These are phyloP conservation scores for Xylariaceae sp. DNA, from an alignment of 2,329 filamentous ascomycete genomes.

Conservation along the genomic window DNA sequence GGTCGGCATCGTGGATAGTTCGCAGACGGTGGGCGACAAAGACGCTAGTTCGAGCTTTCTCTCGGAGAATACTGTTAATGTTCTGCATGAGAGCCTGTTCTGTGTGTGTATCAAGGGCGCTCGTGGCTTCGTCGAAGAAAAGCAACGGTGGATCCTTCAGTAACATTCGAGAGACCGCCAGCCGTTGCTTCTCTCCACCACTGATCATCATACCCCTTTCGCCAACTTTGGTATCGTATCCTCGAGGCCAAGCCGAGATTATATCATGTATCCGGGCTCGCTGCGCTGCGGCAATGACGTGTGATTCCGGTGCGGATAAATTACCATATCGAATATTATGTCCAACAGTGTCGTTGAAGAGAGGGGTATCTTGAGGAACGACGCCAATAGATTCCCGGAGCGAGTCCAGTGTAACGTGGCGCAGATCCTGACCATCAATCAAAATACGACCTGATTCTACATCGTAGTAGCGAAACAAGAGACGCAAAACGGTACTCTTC, in stretches of 20 bases:
- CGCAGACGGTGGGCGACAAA: conserved; percentile 90
- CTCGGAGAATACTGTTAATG: conserved; percentile 85
- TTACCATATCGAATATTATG: conserved; percentile 94
- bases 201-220: conserved; percentile 97
- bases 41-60: conserved; percentile 84
- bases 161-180: conserved; percentile 76
- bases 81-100: conserved; percentile 86
- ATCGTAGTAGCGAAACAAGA: conserved; percentile 94
- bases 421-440: conserved; percentile 89
- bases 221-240: conserved; percentile 85
- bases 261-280: conserved; percentile 82
- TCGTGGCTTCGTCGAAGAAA: conserved; percentile 95
- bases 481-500: conserved; percentile 85
- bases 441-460: conserved; percentile 77
- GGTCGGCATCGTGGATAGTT: conserved; percentile 88
- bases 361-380: conserved; percentile 91
- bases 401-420: conserved; percentile 74
- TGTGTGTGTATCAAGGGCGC: conserved; percentile 86
- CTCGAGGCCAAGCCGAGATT: conserved; percentile 73
- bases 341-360: conserved; percentile 95
- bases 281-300: conserved; percentile 70
- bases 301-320: conserved; percentile 66
- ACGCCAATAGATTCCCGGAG: conserved; percentile 84
- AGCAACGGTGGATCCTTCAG: conserved; percentile 85
- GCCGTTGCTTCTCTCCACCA: conserved; percentile 85